Base-by-base conservation (phyloP, 2,329 filamentous ascomycete species). In the Lomentospora prolificans region DNA sequence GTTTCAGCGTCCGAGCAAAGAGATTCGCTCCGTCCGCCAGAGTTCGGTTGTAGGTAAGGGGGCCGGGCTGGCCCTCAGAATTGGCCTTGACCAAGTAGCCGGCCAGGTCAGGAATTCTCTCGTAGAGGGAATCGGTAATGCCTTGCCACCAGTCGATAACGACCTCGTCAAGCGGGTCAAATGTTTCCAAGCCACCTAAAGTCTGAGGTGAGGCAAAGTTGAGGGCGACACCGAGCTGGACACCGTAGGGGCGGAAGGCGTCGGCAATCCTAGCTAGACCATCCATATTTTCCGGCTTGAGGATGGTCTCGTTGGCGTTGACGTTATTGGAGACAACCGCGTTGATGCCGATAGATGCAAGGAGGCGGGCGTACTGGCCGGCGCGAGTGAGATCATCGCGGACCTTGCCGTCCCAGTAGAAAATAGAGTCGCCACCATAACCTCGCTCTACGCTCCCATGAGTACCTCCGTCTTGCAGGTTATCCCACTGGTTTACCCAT, bases 401-500 rank as follows among this genome's bases (percentile, higher is more conserved):
- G 5, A 85, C 72, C 8, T 66, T 64, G 51, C 79, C 82, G 54
- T 81, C 69, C 50, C 72, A 68, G 67, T 87, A 89, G 69, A 87
- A 89, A 56, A 88, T 85, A 0, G 84, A 88, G 0, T 74, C 69
- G 0, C 86, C 85, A 3, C 75, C 85, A 61, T 85, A 89, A 17
- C 85, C 85, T 55, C 85, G 73, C 65, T 88, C 85, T 48, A 89
- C 82, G 41, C 75, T 81, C 10, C 84, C 67, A 17, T 66, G 64
- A 0, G 64, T 65, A 4, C 63, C 62, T 22, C 61, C 61, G 57
- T 85, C 78, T n/a, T 64, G 61, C 65, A 88, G 71, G 60, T 89
- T 87, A 64, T 89, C 84, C 85, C 85, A 89, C 60, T 89, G 79
- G 62, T 89, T 88, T 0, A 81, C 77, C 85, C 85, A 88, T 60